Base-by-base conservation (phyloP, 176 grass and related monocot genomes). In the Carex littledalei region DNA sequence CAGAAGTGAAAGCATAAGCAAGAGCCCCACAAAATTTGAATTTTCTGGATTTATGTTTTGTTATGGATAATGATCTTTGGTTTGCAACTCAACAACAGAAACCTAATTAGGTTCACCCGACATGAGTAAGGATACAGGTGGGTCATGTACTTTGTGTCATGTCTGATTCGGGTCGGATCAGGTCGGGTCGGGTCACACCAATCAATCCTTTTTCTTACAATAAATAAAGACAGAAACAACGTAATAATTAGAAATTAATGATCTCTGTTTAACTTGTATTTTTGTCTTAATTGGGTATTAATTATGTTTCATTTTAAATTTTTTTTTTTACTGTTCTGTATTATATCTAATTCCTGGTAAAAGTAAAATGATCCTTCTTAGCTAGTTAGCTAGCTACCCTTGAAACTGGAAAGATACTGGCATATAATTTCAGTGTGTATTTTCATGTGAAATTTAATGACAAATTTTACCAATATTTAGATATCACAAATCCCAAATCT, bases 21-120 rank as follows among this genome's bases (percentile, higher is more conserved):
- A 53, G 71, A 76, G 45, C 71, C 71, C 41, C 41, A 76, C 71
- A 76, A 76, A 76, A 54, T 54, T 76, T 54, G 47, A 76, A 53
- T 53, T 53, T 52, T 76, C 1, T 76, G 11, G 21, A 76, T 3
- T 29, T 53, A 76, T 76, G 71, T 54, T 76, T 76, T 53, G 45
- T 76, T 76, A 76, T 75, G 71, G 71, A 75, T 75, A 75, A 53
- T 52, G 43, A 75, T 20, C 9, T 75, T 75, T 52, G n/a, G 1
- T 14, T 75, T 75, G 71, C 20, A 75, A 75, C 20, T 49, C 17
- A 49, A n/a, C 10, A 75, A 50, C 41, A 50, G n/a, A 75, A 24
- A 8, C 11, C 71, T 75, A 75, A 75, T 75, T 75, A 75, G 41
- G 70, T 47, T 45, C 6, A 74, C 11, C 71, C 71, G 71, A 75